Evolutionary conservation across 1,284 basidiomycete genomes (phyloP), one percentile per base, ranked within the genome.

Genomic region (Microbotryum saponariae): DNA sequence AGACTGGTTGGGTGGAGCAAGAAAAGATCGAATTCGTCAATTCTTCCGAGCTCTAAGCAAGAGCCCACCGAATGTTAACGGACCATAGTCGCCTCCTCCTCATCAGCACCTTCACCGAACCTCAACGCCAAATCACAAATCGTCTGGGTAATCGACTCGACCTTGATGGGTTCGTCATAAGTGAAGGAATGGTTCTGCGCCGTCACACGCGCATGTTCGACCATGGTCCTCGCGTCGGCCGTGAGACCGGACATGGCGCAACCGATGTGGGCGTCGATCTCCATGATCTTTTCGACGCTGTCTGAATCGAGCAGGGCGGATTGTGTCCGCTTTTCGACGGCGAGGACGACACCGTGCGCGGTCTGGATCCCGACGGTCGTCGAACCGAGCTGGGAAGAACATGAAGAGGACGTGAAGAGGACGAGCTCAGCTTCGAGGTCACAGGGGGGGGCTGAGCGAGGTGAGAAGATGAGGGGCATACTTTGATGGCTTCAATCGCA

Each of bases 261-360:
- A 21, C 92, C 96, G 59, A 99, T 83, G 78, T 99, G 96, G 20
- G 78, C 74, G 78, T 99, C 96, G 73, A 98, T 97, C 80, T 98
- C 94, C 93, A 98, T 97, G 76, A 99, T 98, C 81, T 98, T 98
- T 76, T 99, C 96, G 75, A 99, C 94, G 60, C 91, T 93, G 66
- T 85, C 89, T 21, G 90, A 86, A 79, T 97, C 96, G 70, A 98
- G 85, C 59, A 99, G 83, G 27, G 91, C 89, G 0, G 93, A 97
- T 78, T 97, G 93, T 57, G 97, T 91, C 76, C 96, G 91, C 80
- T 98, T 97, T 81, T 99, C 96, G 65, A 98, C 92, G 56, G 85
- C 96, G 65, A 99, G 86, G 63, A 98, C 82, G 67, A 93, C 89
- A 62, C 96, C 96, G 69, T 91, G 82, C 46, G 85, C 81, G 1